phyloP scores from a whole-genome alignment of 805 yeast species.

The Maudiozyma pseudohumilis region DNA sequence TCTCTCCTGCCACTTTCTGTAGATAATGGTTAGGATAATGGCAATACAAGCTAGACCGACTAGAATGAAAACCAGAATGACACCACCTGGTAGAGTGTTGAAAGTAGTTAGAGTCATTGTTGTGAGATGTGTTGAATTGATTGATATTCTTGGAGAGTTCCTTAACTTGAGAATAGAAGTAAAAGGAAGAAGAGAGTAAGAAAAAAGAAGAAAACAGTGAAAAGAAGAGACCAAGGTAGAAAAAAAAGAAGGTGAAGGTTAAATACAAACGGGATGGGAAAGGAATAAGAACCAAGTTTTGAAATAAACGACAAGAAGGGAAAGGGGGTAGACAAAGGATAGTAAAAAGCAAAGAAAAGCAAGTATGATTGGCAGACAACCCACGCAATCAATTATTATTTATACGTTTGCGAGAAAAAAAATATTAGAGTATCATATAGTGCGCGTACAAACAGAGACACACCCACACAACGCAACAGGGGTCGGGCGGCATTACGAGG shows the following conservation, averaged over 20 bases:
- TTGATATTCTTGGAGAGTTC: conserved; percentile 1
- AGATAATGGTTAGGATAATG: conserved; percentile 21
- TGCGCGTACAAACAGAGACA: too few species aligned
- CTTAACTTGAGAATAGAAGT: neutral
- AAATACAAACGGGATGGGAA: too few species aligned
- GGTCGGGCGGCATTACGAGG: too few species aligned
- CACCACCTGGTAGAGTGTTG: conserved; percentile 57
- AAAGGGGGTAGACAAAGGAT: too few species aligned
- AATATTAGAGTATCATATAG: too few species aligned
- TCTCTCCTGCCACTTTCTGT: conserved; percentile 30
- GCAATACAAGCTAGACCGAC: conserved; percentile 29
- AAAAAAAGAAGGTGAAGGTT: neutral
- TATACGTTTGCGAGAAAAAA: neutral
- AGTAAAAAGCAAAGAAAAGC: too few species aligned
- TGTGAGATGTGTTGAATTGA: conserved; percentile 2
- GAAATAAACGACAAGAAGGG: too few species aligned
- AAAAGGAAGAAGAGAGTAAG: neutral
- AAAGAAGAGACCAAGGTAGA: neutral
- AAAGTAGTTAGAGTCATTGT: conserved; percentile 22
- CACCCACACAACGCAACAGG: too few species aligned
- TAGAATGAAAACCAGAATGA: conserved; percentile 52
- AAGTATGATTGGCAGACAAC: too few species aligned
- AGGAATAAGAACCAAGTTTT: too few species aligned
- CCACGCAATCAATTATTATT: neutral
- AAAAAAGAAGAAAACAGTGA: neutral